Percentiles rank a stretch among this genome's conserved stretches.
Conservation (phyloP, 805 yeast genomes). For the Yarrowia deformans region DNA sequence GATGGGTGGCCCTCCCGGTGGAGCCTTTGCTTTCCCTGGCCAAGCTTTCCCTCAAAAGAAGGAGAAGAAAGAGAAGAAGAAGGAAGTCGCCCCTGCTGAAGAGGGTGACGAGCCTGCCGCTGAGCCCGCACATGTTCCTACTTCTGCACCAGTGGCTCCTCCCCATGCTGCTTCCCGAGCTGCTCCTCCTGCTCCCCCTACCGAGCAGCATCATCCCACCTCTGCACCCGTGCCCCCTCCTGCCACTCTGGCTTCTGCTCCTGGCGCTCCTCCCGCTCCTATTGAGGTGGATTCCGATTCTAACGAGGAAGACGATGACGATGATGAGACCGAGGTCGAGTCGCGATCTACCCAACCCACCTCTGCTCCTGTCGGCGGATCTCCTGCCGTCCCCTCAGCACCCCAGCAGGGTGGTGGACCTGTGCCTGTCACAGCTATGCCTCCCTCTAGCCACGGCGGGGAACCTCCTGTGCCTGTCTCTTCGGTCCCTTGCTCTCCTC, state of each 20-base stretch:
- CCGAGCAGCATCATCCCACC: conserved; percentile 1
- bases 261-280: conserved; percentile 10
- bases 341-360: conserved; percentile 17
- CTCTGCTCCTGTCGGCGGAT: conserved; percentile 12
- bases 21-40: conserved; percentile 50
- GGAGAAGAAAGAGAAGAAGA: conserved; percentile 49
- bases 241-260: not conserved
- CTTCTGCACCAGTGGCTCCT: conserved; percentile 18
- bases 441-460: conserved; percentile 12
- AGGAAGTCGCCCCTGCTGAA: conserved; percentile 26
- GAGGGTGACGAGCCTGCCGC: conserved; percentile 40
- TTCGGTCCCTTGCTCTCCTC: conserved; percentile 32
- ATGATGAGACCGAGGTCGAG: conserved; percentile 39
- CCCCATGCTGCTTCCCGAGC: conserved; percentile 2
- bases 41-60: conserved; percentile 43
- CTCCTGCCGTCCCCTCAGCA: conserved; percentile 8
- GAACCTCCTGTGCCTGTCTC: conserved; percentile 34
- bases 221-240: conserved; percentile 38
- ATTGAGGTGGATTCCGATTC: conserved; percentile 28
- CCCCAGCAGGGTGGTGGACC: not conserved
- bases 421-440: conserved; percentile 3
- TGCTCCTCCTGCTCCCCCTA: not conserved
- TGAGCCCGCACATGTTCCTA: conserved; percentile 5
- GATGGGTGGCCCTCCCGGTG: conserved; percentile 42
- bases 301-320: not conserved